These are phyloP conservation scores for Suillus americanus DNA, from an alignment of 768 basidiomycete genomes.

Conservation along the genomic window DNA sequence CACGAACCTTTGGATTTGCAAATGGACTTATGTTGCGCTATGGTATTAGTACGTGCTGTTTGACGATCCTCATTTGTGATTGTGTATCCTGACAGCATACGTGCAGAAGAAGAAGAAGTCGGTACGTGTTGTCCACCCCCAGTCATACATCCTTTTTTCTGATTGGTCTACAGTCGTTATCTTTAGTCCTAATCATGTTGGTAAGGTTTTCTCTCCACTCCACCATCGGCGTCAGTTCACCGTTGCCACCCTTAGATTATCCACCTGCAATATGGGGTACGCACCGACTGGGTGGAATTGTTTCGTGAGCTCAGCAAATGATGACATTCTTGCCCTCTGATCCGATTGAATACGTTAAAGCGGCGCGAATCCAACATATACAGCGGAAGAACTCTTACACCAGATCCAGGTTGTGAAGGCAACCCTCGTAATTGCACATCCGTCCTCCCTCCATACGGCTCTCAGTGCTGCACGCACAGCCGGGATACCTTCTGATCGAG, in stretches of 20 bases:
- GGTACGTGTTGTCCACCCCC: conserved; percentile 35
- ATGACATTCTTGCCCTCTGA: background rate
- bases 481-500: conserved; percentile 28
- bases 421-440: conserved; percentile 32
- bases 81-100: background rate
- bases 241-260: conserved; percentile 45
- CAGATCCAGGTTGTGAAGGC: conserved; percentile 31
- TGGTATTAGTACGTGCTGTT: conserved; percentile 41
- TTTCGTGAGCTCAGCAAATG: conserved; percentile 44
- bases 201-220: conserved; percentile 32
- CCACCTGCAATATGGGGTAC: conserved; percentile 56
- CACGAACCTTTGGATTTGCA: conserved; percentile 51
- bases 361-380: conserved; percentile 37
- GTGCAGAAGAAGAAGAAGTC: conserved; percentile 48
- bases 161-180: conserved; percentile 48
- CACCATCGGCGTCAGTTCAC: conserved; percentile 4
- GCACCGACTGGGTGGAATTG: conserved; percentile 57
- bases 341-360: conserved; percentile 12
- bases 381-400: conserved; percentile 30
- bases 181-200: conserved; percentile 63
- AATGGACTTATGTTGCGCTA: conserved; percentile 51
- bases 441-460: conserved; percentile 27
- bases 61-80: background rate
- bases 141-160: background rate
- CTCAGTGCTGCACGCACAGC: conserved; percentile 28